A percentile compares a stretch with the other conserved stretches of the same genome.
These are phyloP conservation scores for Alternaria consortialis DNA, from an alignment of 2,329 filamentous ascomycete species.

Conservation along the genomic window DNA sequence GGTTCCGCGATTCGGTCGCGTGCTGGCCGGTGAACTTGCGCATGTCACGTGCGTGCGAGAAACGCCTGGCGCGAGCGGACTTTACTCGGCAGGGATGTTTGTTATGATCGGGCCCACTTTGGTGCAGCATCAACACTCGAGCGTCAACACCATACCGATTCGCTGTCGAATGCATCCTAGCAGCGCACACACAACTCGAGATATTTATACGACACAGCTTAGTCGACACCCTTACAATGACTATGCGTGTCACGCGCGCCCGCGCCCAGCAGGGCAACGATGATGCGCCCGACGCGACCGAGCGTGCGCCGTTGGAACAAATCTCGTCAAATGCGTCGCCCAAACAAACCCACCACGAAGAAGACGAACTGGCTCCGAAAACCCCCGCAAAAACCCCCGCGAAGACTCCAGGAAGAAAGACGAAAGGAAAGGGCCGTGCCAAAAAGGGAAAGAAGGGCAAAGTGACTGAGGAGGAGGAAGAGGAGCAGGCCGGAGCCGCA, in stretches of 20 bases:
- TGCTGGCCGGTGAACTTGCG: conserved; percentile 14
- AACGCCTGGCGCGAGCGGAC: conserved; percentile 17
- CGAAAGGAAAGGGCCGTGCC: conserved; percentile 29
- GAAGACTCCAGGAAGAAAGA: conserved; percentile 47
- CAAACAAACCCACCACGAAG: conserved; percentile 25
- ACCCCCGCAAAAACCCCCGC: conserved; percentile 46
- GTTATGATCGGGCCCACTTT: conserved; percentile 26
- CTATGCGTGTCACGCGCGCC: conserved; percentile 57
- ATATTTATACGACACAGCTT: conserved; percentile 3
- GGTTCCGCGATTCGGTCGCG: conserved; percentile 8
- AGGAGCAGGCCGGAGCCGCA: conserved; percentile 21
- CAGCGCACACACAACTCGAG: conserved; percentile 18
- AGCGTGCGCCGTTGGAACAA: conserved; percentile 52
- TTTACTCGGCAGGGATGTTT: conserved; percentile 27
- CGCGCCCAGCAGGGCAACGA: conserved; percentile 53
- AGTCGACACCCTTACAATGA: conserved; percentile 14
- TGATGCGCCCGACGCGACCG: conserved; percentile 46
- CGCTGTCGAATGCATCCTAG: conserved; percentile 26
- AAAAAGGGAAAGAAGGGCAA: conserved; percentile 42
- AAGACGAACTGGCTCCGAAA: conserved; percentile 32
- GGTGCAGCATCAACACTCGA: conserved; percentile 26
- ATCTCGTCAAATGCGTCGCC: conserved; percentile 49
- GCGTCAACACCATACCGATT: conserved; percentile 27
- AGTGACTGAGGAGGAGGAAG: conserved; percentile 27
- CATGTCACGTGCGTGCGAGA: conserved; percentile 23